Evolutionary conservation across 305 asterid genomes (phyloP).

Genomic region (Rubia occidens): DNA sequence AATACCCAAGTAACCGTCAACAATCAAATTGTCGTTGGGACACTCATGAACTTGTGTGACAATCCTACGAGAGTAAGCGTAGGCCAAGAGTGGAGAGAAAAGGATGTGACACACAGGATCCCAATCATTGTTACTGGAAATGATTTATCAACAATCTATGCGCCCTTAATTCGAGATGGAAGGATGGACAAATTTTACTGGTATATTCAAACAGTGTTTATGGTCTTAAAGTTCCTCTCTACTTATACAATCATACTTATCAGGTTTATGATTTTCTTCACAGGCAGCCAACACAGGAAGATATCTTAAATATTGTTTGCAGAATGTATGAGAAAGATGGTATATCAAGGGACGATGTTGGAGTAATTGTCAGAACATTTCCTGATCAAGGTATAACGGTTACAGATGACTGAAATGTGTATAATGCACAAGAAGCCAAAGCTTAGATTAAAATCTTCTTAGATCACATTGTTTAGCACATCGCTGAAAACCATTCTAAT

Average conservation of each 20-base stretch:
- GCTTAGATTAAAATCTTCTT: not conserved
- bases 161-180: constrained; percentile 85
- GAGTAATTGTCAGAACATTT: constrained; percentile 47
- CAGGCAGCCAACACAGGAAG: constrained; percentile 95
- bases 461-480: too few species aligned
- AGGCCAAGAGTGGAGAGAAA: constrained; percentile 85
- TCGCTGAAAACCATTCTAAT: too few species aligned
- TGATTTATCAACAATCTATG: constrained; percentile 70
- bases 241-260: not conserved
- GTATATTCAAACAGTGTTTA: constrained; percentile 22
- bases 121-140: constrained; percentile 89
- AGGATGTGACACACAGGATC: constrained; percentile 58
- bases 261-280: constrained; percentile 11
- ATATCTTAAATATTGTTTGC: constrained; percentile 65
- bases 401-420: not conserved
- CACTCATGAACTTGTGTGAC: constrained; percentile 78
- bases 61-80: constrained; percentile 88
- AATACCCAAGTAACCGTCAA: constrained; percentile 89
- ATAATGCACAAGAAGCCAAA: not conserved
- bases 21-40: constrained; percentile 87
- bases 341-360: constrained; percentile 53
- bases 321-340: constrained; percentile 93
- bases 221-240: not conserved
- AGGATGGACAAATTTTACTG: constrained; percentile 97
- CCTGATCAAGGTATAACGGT: constrained; percentile 69